Evolutionary conservation across 2,329 filamentous ascomycete genomes (phyloP).

Genomic region (Seiridium cupressi): DNA sequence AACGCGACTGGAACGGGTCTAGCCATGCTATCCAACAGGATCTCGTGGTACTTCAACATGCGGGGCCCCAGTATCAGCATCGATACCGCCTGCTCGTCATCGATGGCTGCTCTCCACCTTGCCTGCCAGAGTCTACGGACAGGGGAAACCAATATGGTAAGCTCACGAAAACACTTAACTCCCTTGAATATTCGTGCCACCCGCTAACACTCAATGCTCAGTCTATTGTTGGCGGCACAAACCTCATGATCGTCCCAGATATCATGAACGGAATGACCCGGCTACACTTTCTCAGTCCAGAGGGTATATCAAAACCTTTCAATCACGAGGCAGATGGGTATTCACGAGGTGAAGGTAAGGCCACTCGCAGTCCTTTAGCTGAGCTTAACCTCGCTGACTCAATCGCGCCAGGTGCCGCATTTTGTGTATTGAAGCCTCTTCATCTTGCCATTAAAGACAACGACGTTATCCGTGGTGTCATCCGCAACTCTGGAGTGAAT

Average conservation of each 20-base stretch:
- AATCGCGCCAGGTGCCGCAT: conserved; percentile 16
- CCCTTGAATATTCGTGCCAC: neutral
- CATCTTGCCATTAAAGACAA: conserved; percentile 37
- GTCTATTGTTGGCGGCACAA: conserved; percentile 25
- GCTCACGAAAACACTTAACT: neutral
- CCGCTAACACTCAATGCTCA: neutral
- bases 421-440: conserved; percentile 47
- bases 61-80: conserved; percentile 27
- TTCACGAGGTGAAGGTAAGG: conserved; percentile 46
- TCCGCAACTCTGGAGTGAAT: conserved; percentile 20
- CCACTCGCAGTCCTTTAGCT: too few species aligned
- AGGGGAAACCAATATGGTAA: conserved; percentile 3
- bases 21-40: conserved; percentile 29
- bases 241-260: conserved; percentile 22
- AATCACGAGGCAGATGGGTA: conserved; percentile 11
- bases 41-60: conserved; percentile 33
- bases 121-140: conserved; percentile 11
- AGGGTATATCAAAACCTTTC: conserved; percentile 8
- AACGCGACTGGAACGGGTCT: conserved; percentile 22
- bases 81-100: conserved; percentile 32
- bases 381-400: too few species aligned
- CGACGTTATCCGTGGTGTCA: conserved; percentile 29
- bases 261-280: neutral
- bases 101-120: conserved; percentile 23
- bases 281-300: conserved; percentile 35